Base-by-base conservation (phyloP, 1,284 basidiomycete genomes). In the Mrakiaceae sp. region DNA sequence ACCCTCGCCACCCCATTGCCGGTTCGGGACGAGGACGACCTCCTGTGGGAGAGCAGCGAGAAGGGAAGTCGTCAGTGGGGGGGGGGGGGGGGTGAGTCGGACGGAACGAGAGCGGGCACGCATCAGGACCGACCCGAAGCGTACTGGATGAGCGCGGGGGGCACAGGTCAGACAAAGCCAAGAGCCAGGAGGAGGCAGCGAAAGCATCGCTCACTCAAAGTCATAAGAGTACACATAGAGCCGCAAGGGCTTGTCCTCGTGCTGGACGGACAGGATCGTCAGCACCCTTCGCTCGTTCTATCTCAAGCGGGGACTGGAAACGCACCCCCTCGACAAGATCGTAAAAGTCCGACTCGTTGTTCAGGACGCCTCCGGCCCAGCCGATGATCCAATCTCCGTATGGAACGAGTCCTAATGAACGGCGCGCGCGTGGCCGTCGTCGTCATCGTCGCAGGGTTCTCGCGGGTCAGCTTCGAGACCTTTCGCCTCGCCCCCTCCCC, bases 211-310 rank as follows among this genome's bases (percentile, higher is more conserved):
- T 68, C 75, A 93, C 90, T 98, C 93, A 72, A 97, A 95, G 77
- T 98, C 95, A 70, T 91, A 87, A 54, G 93, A 97, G 77, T 98
- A 98, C 6, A 98, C 94, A 73, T 95, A 98, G 42, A 98, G 86
- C 52, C 91, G 81, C 50, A 98, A 76, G 5, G 94, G 90, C 75
- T 91, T 93, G 72, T 97, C 94, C 62, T 90, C 83, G 76, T 98
- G 92, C 88, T 94, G 69, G 8, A 66, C 63, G 61, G 47, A 52
- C 3, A 60, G 11, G 3, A 61, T 42, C 27, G 4, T 27, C 27
- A 27, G 27, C 27, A 27, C 58, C 14, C n/a, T 1, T 14, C n/a
- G 54, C 10, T 55, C 27, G 54, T 55, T 10, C 40, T 39, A 12
- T 14, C 54, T 39, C 40, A 2, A 39, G 54, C 54, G 27, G 54